Evolutionary conservation across 768 basidiomycete species (phyloP).

Genomic region (Clathrus columnatus): DNA sequence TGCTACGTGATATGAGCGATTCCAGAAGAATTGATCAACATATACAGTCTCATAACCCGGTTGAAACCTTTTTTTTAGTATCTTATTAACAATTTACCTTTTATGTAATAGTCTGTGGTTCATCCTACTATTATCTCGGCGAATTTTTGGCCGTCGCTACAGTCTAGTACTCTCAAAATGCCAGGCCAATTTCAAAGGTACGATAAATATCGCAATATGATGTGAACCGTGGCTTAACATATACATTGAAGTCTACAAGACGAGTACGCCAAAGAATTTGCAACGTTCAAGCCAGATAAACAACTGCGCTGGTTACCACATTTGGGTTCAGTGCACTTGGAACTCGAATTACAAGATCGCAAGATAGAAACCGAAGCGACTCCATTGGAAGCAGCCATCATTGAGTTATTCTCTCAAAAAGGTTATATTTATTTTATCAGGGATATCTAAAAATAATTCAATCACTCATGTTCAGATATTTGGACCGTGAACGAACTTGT

Average conservation of each 20-base stretch:
- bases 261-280: slow-evolving; percentile 67
- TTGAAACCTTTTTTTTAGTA: slow-evolving; percentile 26
- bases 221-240: background rate
- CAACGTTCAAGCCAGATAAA: slow-evolving; percentile 88
- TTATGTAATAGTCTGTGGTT: slow-evolving; percentile 45
- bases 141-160: slow-evolving; percentile 90
- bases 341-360: slow-evolving; percentile 78
- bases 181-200: slow-evolving; percentile 81
- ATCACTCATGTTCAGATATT: slow-evolving; percentile 35
- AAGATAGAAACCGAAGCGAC: slow-evolving; percentile 65
- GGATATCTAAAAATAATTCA: background rate
- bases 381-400: slow-evolving; percentile 84
- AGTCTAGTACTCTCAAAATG: slow-evolving; percentile 63
- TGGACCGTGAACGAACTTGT: slow-evolving; percentile 71
- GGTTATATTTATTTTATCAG: slow-evolving; percentile 27
- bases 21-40: slow-evolving; percentile 85
- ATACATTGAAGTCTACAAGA: slow-evolving; percentile 50
- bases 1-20: slow-evolving; percentile 96
- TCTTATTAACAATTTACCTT: background rate
- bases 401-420: slow-evolving; percentile 75
- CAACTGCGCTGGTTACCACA: slow-evolving; percentile 82
- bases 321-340: slow-evolving; percentile 74
- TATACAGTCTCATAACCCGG: slow-evolving; percentile 65
- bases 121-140: slow-evolving; percentile 89
- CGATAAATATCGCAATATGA: slow-evolving; percentile 20